Conservation (phyloP, 371 early-diverging fungal species). For the Mucor circinelloides region DNA sequence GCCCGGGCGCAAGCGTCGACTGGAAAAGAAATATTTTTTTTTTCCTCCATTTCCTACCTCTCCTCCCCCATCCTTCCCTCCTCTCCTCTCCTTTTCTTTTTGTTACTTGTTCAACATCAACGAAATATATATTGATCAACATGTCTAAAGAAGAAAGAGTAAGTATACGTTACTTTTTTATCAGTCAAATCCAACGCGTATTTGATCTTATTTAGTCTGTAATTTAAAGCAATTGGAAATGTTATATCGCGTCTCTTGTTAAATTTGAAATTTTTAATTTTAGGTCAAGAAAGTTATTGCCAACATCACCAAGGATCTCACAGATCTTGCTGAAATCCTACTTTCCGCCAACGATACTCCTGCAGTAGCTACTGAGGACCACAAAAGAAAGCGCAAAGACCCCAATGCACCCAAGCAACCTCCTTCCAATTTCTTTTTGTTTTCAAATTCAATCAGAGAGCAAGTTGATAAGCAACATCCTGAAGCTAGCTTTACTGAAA, state of each 20-base stretch:
- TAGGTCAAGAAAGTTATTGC: background rate
- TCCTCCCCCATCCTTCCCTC: background rate
- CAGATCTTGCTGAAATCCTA: conserved; percentile 7
- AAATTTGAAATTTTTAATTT: background rate
- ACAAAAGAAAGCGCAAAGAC: conserved; percentile 12
- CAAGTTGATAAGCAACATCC: conserved; percentile 9
- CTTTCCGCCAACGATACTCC: background rate
- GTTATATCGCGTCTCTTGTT: background rate
- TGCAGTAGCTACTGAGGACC: background rate
- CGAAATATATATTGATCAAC: background rate
- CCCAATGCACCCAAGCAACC: conserved; percentile 21
- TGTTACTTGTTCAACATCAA: background rate
- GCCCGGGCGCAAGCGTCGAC: background rate
- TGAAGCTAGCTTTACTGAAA: conserved; percentile 9
- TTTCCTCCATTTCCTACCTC: background rate
- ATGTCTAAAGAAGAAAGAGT: conserved; percentile 1
- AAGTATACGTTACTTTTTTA: background rate
- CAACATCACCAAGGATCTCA: conserved; percentile 1
- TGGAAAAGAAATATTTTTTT: conserved; percentile 4
- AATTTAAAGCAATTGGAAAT: background rate
- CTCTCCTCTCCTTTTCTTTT: background rate
- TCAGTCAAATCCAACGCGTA: background rate
- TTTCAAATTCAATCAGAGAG: conserved; percentile 9
- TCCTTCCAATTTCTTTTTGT: conserved; percentile 13
- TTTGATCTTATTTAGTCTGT: background rate